These are phyloP conservation scores for Amanita brunnescens DNA, from an alignment of 768 basidiomycete genomes.

Conservation along the genomic window DNA sequence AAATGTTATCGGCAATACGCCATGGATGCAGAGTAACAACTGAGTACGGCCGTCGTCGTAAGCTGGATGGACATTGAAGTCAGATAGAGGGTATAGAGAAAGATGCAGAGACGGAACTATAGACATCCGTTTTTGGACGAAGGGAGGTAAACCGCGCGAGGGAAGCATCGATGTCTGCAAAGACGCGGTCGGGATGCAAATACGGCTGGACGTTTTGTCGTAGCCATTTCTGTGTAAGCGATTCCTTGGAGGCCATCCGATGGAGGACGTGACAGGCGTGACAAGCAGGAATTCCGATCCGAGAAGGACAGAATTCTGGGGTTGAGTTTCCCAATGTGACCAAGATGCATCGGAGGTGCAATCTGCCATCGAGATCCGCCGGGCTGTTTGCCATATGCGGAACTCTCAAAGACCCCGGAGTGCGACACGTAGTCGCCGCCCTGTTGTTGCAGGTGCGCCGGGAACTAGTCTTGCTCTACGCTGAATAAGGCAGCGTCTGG, in stretches of 20 bases:
- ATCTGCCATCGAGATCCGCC: slow-evolving; percentile 16
- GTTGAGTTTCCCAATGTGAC: slow-evolving; percentile 15
- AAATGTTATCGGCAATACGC: slow-evolving; percentile 82
- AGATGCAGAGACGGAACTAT: slow-evolving; percentile 39
- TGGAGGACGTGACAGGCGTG: slow-evolving; percentile 2
- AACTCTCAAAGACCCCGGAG: slow-evolving; percentile 1
- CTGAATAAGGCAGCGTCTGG: not conserved
- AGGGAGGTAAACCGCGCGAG: slow-evolving; percentile 48
- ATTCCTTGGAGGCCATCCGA: slow-evolving; percentile 16
- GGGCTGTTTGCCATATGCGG: not conserved
- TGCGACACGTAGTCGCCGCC: not conserved
- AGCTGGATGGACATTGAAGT: slow-evolving; percentile 34
- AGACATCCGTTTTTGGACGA: slow-evolving; percentile 74
- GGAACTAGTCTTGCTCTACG: not conserved
- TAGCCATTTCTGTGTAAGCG: slow-evolving; percentile 56
- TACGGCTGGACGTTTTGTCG: slow-evolving; percentile 56
- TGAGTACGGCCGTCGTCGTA: slow-evolving; percentile 94
- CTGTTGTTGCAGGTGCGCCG: not conserved
- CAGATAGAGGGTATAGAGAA: slow-evolving; percentile 3
- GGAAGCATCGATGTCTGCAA: slow-evolving; percentile 51
- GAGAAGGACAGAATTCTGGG: slow-evolving; percentile 12
- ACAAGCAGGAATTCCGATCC: slow-evolving; percentile 3
- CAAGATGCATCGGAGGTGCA: not conserved
- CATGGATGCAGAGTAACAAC: slow-evolving; percentile 84
- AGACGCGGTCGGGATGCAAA: slow-evolving; percentile 44